phyloP scores from a whole-genome alignment of 441 rosid genomes.

The Jatropha multifida region DNA sequence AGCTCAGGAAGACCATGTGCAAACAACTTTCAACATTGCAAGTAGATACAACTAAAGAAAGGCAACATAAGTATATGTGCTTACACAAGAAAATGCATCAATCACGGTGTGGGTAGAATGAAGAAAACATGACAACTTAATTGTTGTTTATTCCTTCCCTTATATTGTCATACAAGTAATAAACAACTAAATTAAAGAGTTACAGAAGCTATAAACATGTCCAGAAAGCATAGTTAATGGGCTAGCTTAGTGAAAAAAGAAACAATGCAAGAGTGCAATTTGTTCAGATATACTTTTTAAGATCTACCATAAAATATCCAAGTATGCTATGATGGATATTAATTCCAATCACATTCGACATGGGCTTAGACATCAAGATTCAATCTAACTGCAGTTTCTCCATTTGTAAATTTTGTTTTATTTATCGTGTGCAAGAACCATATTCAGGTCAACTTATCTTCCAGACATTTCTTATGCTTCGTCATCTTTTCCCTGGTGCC shows the following conservation, averaged over 20 bases:
- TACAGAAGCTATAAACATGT: constrained; percentile 1
- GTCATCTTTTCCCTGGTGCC: background rate
- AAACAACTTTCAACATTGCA: background rate
- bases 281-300: background rate
- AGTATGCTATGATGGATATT: background rate
- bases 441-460: no score
- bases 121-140: background rate
- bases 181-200: background rate
- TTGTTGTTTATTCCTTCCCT: background rate
- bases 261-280: background rate
- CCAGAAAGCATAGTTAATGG: background rate
- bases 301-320: background rate
- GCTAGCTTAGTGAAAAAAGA: background rate
- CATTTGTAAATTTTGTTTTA: background rate
- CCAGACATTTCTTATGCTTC: background rate
- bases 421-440: background rate
- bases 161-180: background rate
- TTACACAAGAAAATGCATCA: background rate
- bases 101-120: background rate
- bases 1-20: background rate
- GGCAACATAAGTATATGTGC: background rate
- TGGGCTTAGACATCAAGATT: background rate
- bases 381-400: background rate
- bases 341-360: background rate
- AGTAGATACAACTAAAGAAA: background rate